Conservation (phyloP, 2,329 filamentous ascomycete species). For the Pseudocercospora cruenta region DNA sequence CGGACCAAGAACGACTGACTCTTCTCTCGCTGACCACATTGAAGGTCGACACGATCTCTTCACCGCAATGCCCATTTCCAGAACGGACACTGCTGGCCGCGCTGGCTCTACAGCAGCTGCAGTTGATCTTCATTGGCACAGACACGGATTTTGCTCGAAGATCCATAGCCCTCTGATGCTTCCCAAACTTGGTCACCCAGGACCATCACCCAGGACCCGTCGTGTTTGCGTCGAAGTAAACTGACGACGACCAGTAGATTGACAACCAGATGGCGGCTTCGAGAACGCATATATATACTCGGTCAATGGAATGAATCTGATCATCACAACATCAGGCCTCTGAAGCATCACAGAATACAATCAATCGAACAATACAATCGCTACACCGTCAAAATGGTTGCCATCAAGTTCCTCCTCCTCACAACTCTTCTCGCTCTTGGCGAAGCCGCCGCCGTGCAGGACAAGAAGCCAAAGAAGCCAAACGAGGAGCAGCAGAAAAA, state of each 20-base stretch:
- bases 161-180: neutral
- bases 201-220: neutral
- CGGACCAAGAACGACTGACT: neutral
- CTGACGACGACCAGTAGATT: neutral
- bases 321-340: neutral
- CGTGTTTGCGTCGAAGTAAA: neutral
- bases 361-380: neutral
- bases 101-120: neutral
- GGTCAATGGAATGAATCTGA: neutral
- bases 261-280: neutral
- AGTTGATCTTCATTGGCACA: neutral
- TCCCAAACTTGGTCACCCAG: neutral
- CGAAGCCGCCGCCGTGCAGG: neutral
- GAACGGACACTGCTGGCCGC: neutral
- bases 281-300: neutral
- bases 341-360: neutral
- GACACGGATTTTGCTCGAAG: neutral
- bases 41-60: neutral
- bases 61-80: neutral
- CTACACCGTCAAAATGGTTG: neutral
- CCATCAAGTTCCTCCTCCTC: neutral
- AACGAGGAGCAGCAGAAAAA: neutral
- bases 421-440: neutral
- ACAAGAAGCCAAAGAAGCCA: neutral
- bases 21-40: neutral